A percentile compares a stretch with the other conserved stretches of the same genome.
Conservation (phyloP, 768 basidiomycete species). For the Tephrocybe sp. region DNA sequence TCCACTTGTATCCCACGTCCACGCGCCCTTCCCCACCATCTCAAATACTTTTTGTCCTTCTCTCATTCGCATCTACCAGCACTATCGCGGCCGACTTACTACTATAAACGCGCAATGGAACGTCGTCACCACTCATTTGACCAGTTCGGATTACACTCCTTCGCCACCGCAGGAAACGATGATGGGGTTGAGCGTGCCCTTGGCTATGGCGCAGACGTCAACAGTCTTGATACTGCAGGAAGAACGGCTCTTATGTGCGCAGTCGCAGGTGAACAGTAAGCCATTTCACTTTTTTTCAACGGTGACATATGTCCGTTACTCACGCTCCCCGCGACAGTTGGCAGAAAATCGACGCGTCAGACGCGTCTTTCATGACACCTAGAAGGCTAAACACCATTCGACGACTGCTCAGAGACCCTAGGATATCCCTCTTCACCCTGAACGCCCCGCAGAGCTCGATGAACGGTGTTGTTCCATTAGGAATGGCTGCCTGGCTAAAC, state of each 20-base stretch:
- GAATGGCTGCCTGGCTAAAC: slow-evolving; percentile 80
- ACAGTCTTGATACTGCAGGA: slow-evolving; percentile 59
- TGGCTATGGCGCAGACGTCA: slow-evolving; percentile 64
- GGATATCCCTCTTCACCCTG: slow-evolving; percentile 66
- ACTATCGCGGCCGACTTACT: slow-evolving; percentile 11
- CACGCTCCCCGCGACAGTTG: slow-evolving; percentile 42
- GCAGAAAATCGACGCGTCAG: slow-evolving; percentile 66
- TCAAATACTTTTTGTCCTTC: slow-evolving; percentile 5
- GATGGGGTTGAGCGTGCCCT: slow-evolving; percentile 54
- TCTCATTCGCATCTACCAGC: slow-evolving; percentile 11
- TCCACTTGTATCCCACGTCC: slow-evolving; percentile 10
- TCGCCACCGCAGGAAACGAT: slow-evolving; percentile 58
- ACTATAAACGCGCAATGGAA: slow-evolving; percentile 19
- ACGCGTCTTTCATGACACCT: slow-evolving; percentile 65
- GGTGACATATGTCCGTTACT: slow-evolving; percentile 5
- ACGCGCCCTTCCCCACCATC: slow-evolving; percentile 1
- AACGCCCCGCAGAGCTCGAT: slow-evolving; percentile 73
- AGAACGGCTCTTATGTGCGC: slow-evolving; percentile 68
- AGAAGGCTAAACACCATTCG: slow-evolving; percentile 59
- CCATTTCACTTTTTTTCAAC: slow-evolving; percentile 13
- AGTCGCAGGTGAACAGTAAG: slow-evolving; percentile 72
- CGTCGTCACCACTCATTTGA: slow-evolving; percentile 30
- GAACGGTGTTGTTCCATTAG: slow-evolving; percentile 75
- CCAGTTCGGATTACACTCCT: slow-evolving; percentile 47
- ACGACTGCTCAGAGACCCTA: slow-evolving; percentile 51